Base-by-base conservation (phyloP, 1,284 basidiomycete species). In the Cryptococcus maquisensis region DNA sequence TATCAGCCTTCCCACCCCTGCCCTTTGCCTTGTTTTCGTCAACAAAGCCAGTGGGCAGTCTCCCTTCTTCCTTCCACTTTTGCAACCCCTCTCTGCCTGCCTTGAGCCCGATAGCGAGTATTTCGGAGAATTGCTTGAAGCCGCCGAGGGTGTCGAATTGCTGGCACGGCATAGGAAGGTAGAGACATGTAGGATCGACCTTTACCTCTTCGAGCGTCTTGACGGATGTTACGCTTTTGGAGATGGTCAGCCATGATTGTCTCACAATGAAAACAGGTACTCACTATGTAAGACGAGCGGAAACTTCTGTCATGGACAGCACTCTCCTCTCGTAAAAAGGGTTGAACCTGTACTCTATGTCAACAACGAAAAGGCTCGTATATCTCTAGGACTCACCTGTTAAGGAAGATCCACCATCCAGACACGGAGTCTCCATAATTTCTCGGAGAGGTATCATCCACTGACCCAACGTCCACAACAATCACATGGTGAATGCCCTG, bases 141-240 rank as follows among this genome's bases (percentile, higher is more conserved):
- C 77, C 77, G 57, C 77, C 73, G 49, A 76, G 56, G 13, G 73
- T 72, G 43, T 75, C 71, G 52, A 65, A 65, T 59, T 73, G 59
- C 64, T 93, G 88, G 18, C 98, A 93, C 0, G 96, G 96, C 88
- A 98, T 91, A 54, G 86, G 83, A 77, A 97, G 86, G 72, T 98
- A 98, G 46, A 97, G 77, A 69, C 91, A 94, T 0, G 88, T 88
- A 5, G 87, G 87, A 4, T 87, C 83, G 3, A 83, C 82, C 74
- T 98, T 98, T 23, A 93, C 94, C 61, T 95, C 93, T 73, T 97
- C 93, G 9, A 98, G 80, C 12, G 90, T 95, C 71, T 87, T 90
- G 36, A 98, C 92, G 60, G 90, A 94, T 57, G 95, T 95, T 1
- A 97, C 95, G 76, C 92, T 95, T 62, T 18, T 18, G n/a, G 39